Evolutionary conservation across 305 asterid genomes (phyloP).

Genomic region (Ruellia speciosa): DNA sequence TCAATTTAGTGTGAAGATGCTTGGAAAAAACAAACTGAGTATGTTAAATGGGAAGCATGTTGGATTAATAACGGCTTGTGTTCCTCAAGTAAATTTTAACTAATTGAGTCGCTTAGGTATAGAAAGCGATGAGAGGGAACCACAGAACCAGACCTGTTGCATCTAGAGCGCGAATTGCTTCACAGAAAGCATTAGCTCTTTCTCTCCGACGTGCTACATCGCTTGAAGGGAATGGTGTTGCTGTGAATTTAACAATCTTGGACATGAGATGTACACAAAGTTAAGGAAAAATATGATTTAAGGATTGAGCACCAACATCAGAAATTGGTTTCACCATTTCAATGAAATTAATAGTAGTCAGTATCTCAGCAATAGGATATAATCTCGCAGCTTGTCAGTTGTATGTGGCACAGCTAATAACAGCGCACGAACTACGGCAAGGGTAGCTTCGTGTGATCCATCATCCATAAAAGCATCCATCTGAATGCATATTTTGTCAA

Average conservation of each 20-base stretch:
- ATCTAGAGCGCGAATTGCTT: conserved; percentile 96
- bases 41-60: background rate
- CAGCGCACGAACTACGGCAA: conserved; percentile 89
- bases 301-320: conserved; percentile 10
- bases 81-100: background rate
- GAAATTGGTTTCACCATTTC: conserved; percentile 9
- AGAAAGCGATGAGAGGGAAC: background rate
- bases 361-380: conserved; percentile 52
- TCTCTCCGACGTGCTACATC: conserved; percentile 67
- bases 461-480: conserved; percentile 99
- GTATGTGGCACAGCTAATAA: conserved; percentile 90
- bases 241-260: conserved; percentile 80
- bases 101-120: background rate
- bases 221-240: conserved; percentile 59
- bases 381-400: conserved; percentile 78
- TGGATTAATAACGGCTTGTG: conserved; percentile 3
- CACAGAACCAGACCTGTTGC: conserved; percentile 62
- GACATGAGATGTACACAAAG: conserved; percentile 71
- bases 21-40: background rate
- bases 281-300: conserved; percentile 34
- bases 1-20: too few relatives aligned
- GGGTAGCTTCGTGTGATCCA: conserved; percentile 94
- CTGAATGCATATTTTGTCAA: conserved; percentile 94
- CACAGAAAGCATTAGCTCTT: conserved; percentile 83
- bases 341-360: conserved; percentile 15